Conservation (phyloP, 495 filamentous ascomycete genomes). For the Astrocystis sublimbata region DNA sequence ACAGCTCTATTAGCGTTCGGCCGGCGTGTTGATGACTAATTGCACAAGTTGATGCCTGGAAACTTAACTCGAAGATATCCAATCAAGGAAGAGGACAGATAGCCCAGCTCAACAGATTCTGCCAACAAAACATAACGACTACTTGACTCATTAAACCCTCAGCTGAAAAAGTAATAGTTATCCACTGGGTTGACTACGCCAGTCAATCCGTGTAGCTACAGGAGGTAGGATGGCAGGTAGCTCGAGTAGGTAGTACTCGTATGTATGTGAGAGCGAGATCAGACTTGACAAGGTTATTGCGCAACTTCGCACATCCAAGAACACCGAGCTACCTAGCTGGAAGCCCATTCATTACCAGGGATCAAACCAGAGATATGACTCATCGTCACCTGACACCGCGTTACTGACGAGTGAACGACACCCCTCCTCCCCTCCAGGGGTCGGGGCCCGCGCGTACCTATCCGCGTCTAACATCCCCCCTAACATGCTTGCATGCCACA, state of each 20-base stretch:
- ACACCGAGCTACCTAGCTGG: constrained; percentile 10
- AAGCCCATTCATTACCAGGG: too few species aligned
- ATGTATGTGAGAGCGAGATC: too few species aligned
- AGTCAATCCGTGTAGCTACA: too few species aligned
- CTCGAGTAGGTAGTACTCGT: too few species aligned
- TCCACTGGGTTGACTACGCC: background rate
- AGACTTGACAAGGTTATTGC: background rate
- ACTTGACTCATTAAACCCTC: background rate
- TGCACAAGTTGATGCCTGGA: background rate
- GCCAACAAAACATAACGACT: constrained; percentile 3
- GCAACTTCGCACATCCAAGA: background rate
- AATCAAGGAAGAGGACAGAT: background rate
- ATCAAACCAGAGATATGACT: background rate
- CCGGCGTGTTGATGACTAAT: constrained; percentile 11
- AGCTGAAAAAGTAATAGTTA: background rate
- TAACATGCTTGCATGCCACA: too few species aligned
- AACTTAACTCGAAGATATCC: background rate
- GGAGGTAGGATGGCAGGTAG: too few species aligned
- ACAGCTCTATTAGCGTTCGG: too few species aligned
- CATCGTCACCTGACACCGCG: constrained; percentile 23
- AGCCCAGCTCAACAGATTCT: background rate
- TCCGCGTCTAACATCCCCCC: too few species aligned
- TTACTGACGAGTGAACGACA: background rate
- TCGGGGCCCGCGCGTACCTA: too few species aligned
- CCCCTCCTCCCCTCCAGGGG: background rate